Percentiles rank a stretch among this genome's conserved stretches.
Evolutionary conservation across 2,329 filamentous ascomycete species (phyloP).

Genomic region (Massarina eburnea): DNA sequence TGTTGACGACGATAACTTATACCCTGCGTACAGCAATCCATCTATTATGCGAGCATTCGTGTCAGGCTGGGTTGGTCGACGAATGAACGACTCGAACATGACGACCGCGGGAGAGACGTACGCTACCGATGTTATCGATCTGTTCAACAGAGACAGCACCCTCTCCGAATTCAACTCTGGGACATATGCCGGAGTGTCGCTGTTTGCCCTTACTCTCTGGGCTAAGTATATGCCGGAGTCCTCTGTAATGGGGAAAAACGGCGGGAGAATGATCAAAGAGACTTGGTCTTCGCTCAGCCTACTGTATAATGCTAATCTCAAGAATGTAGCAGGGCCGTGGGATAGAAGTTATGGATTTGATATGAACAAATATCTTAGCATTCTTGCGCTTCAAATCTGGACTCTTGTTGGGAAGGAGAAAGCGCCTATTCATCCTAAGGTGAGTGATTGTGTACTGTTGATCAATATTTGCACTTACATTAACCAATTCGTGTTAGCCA

Average conservation of each 20-base stretch:
- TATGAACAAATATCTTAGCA: constrained; percentile 63
- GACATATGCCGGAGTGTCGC: constrained; percentile 64
- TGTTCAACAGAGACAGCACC: constrained; percentile 59
- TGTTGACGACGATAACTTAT: constrained; percentile 62
- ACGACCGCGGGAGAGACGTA: constrained; percentile 59
- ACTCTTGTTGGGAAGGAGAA: constrained; percentile 54
- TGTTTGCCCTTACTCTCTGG: constrained; percentile 62
- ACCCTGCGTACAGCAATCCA: constrained; percentile 63
- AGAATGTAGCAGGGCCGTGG: constrained; percentile 66
- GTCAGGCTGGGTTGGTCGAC: constrained; percentile 60
- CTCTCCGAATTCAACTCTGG: constrained; percentile 65
- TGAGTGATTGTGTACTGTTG: not conserved
- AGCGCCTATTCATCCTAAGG: constrained; percentile 16
- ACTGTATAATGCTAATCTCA: constrained; percentile 61
- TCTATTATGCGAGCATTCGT: constrained; percentile 65
- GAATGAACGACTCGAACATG: constrained; percentile 60
- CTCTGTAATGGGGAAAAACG: constrained; percentile 57
- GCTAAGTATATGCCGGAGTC: constrained; percentile 59
- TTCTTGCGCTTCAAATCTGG: constrained; percentile 63
- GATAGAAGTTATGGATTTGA: constrained; percentile 65
- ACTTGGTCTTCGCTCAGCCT: constrained; percentile 57
- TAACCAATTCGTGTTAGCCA: constrained; percentile 35
- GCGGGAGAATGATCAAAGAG: constrained; percentile 53
- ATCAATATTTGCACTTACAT: too few species aligned
- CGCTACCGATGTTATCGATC: constrained; percentile 57